phyloP scores from a whole-genome alignment of 2,329 filamentous ascomycete genomes.

The Epichloe glyceriae region DNA sequence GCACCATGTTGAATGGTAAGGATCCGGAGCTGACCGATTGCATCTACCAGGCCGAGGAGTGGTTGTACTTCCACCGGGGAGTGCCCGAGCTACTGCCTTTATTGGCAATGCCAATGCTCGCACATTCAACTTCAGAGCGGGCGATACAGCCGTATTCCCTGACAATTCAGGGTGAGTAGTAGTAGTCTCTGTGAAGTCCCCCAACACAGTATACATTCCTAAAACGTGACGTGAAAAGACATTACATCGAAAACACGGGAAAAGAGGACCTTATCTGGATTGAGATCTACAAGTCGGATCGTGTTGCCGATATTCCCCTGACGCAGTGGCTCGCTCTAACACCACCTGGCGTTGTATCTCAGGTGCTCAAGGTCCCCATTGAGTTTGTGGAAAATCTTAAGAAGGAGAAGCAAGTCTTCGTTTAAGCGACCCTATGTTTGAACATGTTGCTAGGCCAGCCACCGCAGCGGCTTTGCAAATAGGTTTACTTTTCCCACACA shows the following conservation, averaged over 20 bases:
- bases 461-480: neutral
- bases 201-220: neutral
- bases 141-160: slow-evolving; percentile 57
- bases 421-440: slow-evolving; percentile 3
- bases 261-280: slow-evolving; percentile 53
- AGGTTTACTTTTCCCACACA: neutral
- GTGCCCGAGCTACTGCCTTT: slow-evolving; percentile 51
- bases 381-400: slow-evolving; percentile 43
- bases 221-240: slow-evolving; percentile 21
- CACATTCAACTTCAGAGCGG: slow-evolving; percentile 53
- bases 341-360: slow-evolving; percentile 47
- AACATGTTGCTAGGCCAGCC: neutral
- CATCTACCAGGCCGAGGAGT: slow-evolving; percentile 45
- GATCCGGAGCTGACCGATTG: neutral
- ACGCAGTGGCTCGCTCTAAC: slow-evolving; percentile 59
- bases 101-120: slow-evolving; percentile 46
- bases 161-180: slow-evolving; percentile 42
- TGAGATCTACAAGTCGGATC: slow-evolving; percentile 56
- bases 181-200: neutral
- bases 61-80: slow-evolving; percentile 58
- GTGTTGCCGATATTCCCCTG: slow-evolving; percentile 52
- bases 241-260: slow-evolving; percentile 58
- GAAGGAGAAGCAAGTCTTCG: slow-evolving; percentile 50
- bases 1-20: too few species aligned
- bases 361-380: slow-evolving; percentile 44